A percentile compares a stretch with the other conserved stretches of the same genome.
Evolutionary conservation across 495 filamentous ascomycete species (phyloP).

Genomic region (Penicillium argentinense): DNA sequence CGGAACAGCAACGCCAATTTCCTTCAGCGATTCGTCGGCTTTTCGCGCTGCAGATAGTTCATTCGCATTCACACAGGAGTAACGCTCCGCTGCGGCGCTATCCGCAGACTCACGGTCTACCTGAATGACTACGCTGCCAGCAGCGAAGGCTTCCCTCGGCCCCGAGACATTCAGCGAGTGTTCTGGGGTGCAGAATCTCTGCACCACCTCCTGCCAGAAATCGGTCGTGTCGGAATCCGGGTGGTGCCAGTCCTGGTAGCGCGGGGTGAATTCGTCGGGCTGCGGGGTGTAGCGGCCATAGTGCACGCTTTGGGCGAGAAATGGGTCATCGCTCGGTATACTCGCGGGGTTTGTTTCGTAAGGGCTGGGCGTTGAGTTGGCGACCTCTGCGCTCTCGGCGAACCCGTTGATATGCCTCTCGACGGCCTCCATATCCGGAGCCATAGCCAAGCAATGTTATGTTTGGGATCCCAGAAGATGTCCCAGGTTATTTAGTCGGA

Average conservation of each 20-base stretch:
- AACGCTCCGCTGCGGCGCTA: constrained; percentile 28
- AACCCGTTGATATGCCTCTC: constrained; percentile 31
- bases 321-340: constrained; percentile 39
- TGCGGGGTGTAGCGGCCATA: constrained; percentile 46
- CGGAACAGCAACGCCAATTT: constrained; percentile 38
- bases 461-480: no score
- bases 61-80: constrained; percentile 61
- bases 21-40: constrained; percentile 34
- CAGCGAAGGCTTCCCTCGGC: constrained; percentile 37
- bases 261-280: constrained; percentile 41
- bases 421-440: constrained; percentile 22
- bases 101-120: constrained; percentile 33
- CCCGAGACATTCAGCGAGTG: constrained; percentile 37
- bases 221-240: constrained; percentile 28
- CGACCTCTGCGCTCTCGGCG: constrained; percentile 8
- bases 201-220: constrained; percentile 39
- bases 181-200: constrained; percentile 30
- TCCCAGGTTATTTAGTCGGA: no score
- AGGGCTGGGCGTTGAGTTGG: constrained; percentile 20
- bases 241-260: constrained; percentile 35
- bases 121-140: constrained; percentile 40
- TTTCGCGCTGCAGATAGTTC: constrained; percentile 41
- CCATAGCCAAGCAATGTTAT: constrained; percentile 25
- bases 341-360: constrained; percentile 38
- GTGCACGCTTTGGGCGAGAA: constrained; percentile 33